Evolutionary conservation across 2,329 filamentous ascomycete genomes (phyloP), one percentile per base, ranked within the genome.

Genomic region (Zymoseptoria pseudotritici): DNA sequence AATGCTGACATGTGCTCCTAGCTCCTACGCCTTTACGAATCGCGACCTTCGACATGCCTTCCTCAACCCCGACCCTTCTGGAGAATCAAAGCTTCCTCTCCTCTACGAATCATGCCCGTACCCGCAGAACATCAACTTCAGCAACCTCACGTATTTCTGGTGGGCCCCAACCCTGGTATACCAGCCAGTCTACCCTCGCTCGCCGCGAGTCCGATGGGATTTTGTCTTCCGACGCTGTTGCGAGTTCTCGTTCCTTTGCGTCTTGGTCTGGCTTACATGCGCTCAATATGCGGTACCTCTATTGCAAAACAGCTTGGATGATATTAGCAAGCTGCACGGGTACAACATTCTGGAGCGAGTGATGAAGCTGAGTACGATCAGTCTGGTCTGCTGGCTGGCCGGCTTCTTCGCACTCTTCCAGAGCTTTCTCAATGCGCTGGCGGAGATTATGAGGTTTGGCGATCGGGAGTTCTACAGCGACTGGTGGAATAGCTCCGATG

Each of bases 391-490:
- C 73, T 99, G 94, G 94, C 86, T 99, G 0, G 92, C 92, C 1
- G 93, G 94, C 5, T 99, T 99, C 81, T 97, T 97, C 70, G 94
- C 93, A 2, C 77, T 97, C 13, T 99, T 99, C 78, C 94, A 99
- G 72, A 93, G 90, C 1, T 87, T 90, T 62, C 79, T 99, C 55
- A 99, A 99, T 70, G 91, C 91, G 0, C 79, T 97, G 20, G 93
- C 93, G 3, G 94, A 99, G 74, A 79, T 97, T 11, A 88, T 91
- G 79, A 83, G 84, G 51, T 99, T 99, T 70, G 94, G 88, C 19
- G 94, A 99, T 73, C 85, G 94, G 29, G 89, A 92, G 56, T 99
- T 99, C 74, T 99, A 99, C 74, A 88, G 90, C 46, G 91, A 96
- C 71, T 99, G 94, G 94, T 99, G 94, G 94, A 99, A 99, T 72